These are phyloP conservation scores for Acer negundo DNA, from an alignment of 345 rosid genomes.

Conservation along the genomic window DNA sequence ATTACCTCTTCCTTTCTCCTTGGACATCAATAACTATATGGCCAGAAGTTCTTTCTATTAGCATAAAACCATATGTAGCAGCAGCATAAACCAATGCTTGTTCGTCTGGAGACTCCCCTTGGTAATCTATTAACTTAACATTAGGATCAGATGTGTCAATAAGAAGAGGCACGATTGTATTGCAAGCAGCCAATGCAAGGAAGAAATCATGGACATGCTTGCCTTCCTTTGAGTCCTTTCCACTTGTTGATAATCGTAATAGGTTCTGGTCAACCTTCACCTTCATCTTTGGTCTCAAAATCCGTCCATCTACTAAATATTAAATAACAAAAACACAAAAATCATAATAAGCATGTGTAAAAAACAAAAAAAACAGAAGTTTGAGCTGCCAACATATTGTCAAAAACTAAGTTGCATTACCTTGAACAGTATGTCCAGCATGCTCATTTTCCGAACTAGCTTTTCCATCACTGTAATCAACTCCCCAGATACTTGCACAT, in stretches of 20 bases:
- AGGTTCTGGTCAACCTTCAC: conserved; percentile 75
- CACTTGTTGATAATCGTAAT: conserved; percentile 48
- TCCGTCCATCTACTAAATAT: conserved; percentile 65
- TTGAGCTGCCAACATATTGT: background rate
- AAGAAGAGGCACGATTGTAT: conserved; percentile 86
- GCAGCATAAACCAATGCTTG: conserved; percentile 98
- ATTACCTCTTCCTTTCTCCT: conserved; percentile 88
- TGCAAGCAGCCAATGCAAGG: conserved; percentile 97
- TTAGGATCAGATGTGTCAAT: conserved; percentile 64
- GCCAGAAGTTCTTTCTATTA: conserved; percentile 93
- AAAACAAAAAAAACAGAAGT: background rate
- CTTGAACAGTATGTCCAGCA: conserved; percentile 54
- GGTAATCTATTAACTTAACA: conserved; percentile 85
- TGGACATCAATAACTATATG: conserved; percentile 83
- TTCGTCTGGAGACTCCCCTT: conserved; percentile 99
- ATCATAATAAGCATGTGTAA: conserved; percentile 9
- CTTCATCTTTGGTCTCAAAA: conserved; percentile 81
- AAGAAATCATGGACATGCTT: conserved; percentile 71
- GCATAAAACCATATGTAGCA: conserved; percentile 97
- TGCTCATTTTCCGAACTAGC: conserved; percentile 35
- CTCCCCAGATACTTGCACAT: conserved; percentile 92
- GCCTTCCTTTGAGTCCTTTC: conserved; percentile 49
- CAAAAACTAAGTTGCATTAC: conserved; percentile 38
- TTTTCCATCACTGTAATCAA: conserved; percentile 64
- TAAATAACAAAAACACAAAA: conserved; percentile 23